Base-by-base conservation (phyloP, 116 monocot species). In the Dioscorea cayenensis region DNA sequence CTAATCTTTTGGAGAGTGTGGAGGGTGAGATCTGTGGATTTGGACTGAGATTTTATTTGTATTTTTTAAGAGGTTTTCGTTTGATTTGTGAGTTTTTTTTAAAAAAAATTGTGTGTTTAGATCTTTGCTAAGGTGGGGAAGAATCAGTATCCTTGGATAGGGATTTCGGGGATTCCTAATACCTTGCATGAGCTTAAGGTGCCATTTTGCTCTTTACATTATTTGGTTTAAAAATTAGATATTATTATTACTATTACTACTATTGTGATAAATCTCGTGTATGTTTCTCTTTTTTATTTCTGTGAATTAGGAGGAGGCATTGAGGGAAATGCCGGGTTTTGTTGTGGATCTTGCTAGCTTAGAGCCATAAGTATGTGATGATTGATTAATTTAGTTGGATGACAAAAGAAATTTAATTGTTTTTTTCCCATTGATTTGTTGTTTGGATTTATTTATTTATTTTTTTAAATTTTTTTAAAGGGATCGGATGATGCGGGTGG, bases 81-180 rank as follows among this genome's bases (percentile, higher is more conserved):
- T 37, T 67, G n/a, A 67, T 67, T 67, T 28, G 29, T 64, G 64
- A 29, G 25, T 27, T 60, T 63, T 22, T 27, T 8, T 27, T 52
- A 13, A 10, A n/a, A n/a, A n/a, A n/a, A n/a, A n/a, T n/a, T 17
- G 25, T 38, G 3, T 38, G 5, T 62, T 52, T 25, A 96, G 96
- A 82, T 96, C 37, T 74, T 96, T 10, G 68, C 76, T 16, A 90
- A 84, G 75, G 92, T 87, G 74, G 96, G 84, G 13, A 96, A 92
- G 81, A 96, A 92, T 55, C 73, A 63, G 63, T 96, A 96, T 67
- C 85, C 0, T 96, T 96, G 96, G 96, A 92, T 96, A 17, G 96
- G 96, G 60, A 85, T 90, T 64, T 73, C 73, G 7, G 96, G 96
- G 59, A 88, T 96, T 28, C 90, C 96, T 7, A 73, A 78, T 20